Conservation (phyloP, 306 rosid genomes). For the Quercus alba region DNA sequence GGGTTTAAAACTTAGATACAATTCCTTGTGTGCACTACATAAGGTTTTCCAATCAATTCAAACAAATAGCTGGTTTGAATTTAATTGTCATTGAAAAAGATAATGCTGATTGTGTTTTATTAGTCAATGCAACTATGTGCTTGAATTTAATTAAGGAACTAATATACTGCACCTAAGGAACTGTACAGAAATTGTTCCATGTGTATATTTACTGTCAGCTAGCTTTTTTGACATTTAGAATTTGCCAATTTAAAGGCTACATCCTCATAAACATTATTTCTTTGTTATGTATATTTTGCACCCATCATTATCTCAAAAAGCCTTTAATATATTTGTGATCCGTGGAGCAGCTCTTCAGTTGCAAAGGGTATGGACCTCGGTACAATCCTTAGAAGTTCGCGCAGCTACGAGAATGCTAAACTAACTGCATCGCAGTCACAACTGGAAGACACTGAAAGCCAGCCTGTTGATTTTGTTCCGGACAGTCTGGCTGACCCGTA, state of each 20-base stretch:
- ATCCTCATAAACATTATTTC: background rate
- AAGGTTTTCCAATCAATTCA: too few species aligned
- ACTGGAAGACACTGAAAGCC: conserved; percentile 53
- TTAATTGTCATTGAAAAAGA: too few species aligned
- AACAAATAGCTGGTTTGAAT: too few species aligned
- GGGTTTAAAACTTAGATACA: too few species aligned
- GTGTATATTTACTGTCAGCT: background rate
- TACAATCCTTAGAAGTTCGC: conserved; percentile 56
- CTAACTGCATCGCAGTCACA: conserved; percentile 48
- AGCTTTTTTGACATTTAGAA: conserved; percentile 6
- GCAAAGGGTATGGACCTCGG: conserved; percentile 34
- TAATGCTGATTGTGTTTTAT: too few species aligned
- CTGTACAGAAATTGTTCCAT: too few species aligned
- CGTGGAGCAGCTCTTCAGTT: conserved; percentile 41
- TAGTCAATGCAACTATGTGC: too few species aligned
- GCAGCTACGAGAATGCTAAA: conserved; percentile 63
- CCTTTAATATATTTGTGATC: background rate
- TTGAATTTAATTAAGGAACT: too few species aligned
- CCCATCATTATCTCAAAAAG: conserved; percentile 12
- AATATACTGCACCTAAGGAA: too few species aligned
- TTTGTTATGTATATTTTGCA: background rate
- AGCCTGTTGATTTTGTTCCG: conserved; percentile 51
- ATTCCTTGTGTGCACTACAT: too few species aligned
- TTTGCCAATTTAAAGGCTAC: background rate
- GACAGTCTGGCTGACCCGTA: conserved; percentile 47